Evolutionary conservation across 2,329 filamentous ascomycete species (phyloP).

Genomic region (Hymenoscyphus scutula): DNA sequence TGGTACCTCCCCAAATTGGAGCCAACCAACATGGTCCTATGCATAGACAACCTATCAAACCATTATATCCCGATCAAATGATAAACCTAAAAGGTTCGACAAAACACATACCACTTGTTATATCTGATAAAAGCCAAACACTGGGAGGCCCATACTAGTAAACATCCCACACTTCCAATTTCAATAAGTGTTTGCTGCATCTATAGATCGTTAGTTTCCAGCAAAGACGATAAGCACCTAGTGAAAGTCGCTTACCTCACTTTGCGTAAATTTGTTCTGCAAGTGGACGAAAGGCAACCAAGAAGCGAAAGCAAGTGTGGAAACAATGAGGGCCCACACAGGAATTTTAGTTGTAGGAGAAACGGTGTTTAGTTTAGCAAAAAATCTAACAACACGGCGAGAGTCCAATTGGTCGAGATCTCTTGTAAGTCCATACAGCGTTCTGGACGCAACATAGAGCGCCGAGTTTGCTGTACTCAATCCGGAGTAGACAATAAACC

Average conservation of each 20-base stretch:
- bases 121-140: slow-evolving; percentile 20
- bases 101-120: slow-evolving; percentile 10
- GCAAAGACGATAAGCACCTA: background rate
- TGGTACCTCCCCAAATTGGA: slow-evolving; percentile 9
- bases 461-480: slow-evolving; percentile 36
- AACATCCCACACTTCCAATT: slow-evolving; percentile 13
- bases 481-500: slow-evolving; percentile 32
- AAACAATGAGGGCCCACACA: slow-evolving; percentile 7
- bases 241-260: slow-evolving; percentile 5
- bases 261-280: slow-evolving; percentile 6
- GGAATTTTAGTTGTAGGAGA: slow-evolving; percentile 13
- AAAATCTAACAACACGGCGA: slow-evolving; percentile 2
- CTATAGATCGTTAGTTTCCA: slow-evolving; percentile 8
- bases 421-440: slow-evolving; percentile 35
- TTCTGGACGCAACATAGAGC: slow-evolving; percentile 38
- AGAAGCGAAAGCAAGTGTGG: slow-evolving; percentile 8
- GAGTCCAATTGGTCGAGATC: slow-evolving; percentile 9
- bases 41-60: slow-evolving; percentile 9
- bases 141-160: slow-evolving; percentile 16
- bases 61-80: too few relatives aligned
- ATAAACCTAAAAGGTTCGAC: background rate
- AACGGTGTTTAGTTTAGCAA: slow-evolving; percentile 9
- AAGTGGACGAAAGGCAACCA: slow-evolving; percentile 18
- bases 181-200: slow-evolving; percentile 19
- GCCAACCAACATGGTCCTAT: background rate